A percentile compares a stretch with the other conserved stretches of the same genome.
Evolutionary conservation across 176 grass and related monocot genomes (phyloP).

Genomic region (Hordeum vulgare): MorexV3_pseudomolecules_assembly NC_058523.1:159232819-159233318

Average conservation of each 20-base stretch:
- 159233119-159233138: constrained; percentile 53
- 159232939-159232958: constrained; percentile 1
- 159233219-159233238: constrained; percentile 64
- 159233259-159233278: not conserved
- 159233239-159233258: not conserved
- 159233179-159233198: constrained; percentile 71
- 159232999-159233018: not conserved
- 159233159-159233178: constrained; percentile 44
- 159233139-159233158: constrained; percentile 41
- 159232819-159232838: constrained; percentile 86
- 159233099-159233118: constrained; percentile 81
- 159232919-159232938: not conserved
- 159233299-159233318: too few species aligned
- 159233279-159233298: too few species aligned
- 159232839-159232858: constrained; percentile 89
- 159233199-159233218: constrained; percentile 85
- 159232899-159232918: constrained; percentile 4
- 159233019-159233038: constrained; percentile 83
- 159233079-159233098: constrained; percentile 94
- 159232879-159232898: constrained; percentile 99
- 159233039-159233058: constrained; percentile 81
- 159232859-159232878: constrained; percentile 91
- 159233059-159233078: constrained; percentile 90
- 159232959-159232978: constrained; percentile 11
- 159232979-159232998: not conserved